Conservation (phyloP, 2,329 filamentous ascomycete species). For the Fusarium nanum region DNA sequence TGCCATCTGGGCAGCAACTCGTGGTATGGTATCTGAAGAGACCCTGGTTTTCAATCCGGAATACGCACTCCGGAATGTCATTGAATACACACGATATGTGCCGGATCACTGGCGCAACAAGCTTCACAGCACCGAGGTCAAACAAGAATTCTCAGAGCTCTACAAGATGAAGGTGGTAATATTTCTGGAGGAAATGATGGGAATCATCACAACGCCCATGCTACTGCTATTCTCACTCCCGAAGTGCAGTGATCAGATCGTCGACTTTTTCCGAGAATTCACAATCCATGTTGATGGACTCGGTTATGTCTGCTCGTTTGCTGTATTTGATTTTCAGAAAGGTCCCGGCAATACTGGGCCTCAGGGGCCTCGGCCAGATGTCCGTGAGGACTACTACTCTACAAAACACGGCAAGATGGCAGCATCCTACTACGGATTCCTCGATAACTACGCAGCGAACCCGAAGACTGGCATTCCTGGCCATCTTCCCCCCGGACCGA, state of each 20-base stretch:
- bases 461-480: slow-evolving; percentile 74
- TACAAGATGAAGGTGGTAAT: slow-evolving; percentile 95
- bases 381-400: slow-evolving; percentile 91
- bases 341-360: slow-evolving; percentile 64
- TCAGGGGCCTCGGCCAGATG: slow-evolving; percentile 63
- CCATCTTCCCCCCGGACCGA: slow-evolving; percentile 66
- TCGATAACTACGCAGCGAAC: slow-evolving; percentile 89
- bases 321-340: slow-evolving; percentile 96
- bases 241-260: slow-evolving; percentile 88
- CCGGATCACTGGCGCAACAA: slow-evolving; percentile 89
- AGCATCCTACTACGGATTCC: slow-evolving; percentile 94
- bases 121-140: slow-evolving; percentile 94
- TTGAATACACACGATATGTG: slow-evolving; percentile 91
- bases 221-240: slow-evolving; percentile 88
- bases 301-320: slow-evolving; percentile 96
- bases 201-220: slow-evolving; percentile 91
- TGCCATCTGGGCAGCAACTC: slow-evolving; percentile 83
- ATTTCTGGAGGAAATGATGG: slow-evolving; percentile 90
- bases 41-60: slow-evolving; percentile 92
- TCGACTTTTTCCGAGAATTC: slow-evolving; percentile 98
- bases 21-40: slow-evolving; percentile 87
- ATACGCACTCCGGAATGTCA: slow-evolving; percentile 87
- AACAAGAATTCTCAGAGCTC: slow-evolving; percentile 86
- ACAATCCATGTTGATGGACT: slow-evolving; percentile 96
- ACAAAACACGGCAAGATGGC: slow-evolving; percentile 98